Percentiles rank a stretch among this genome's conserved stretches.
Conservation (phyloP, 164 flowering plant genomes). For the Litsea cubeba region DNA sequence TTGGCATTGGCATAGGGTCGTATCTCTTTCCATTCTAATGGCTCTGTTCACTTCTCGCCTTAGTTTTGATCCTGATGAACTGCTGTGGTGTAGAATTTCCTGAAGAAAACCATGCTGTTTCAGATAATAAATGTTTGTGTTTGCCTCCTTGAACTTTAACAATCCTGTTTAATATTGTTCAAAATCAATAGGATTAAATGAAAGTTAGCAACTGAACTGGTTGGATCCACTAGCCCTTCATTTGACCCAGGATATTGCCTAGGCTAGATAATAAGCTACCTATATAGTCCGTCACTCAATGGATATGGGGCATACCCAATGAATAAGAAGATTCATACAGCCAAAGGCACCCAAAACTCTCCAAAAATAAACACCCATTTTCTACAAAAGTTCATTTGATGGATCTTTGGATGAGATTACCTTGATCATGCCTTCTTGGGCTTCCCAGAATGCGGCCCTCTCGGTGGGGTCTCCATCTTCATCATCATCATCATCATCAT, state of each 20-base stretch:
- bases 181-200: neutral
- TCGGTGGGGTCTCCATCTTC: neutral
- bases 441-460: conserved; percentile 3
- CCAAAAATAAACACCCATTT: neutral
- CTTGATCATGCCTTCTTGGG: conserved; percentile 2
- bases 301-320: neutral
- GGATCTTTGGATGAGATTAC: neutral
- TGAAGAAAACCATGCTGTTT: neutral
- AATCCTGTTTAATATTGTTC: neutral
- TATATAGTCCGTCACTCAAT: too few species aligned
- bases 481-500: neutral
- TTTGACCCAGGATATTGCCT: neutral
- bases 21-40: conserved; percentile 2
- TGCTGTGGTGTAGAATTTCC: conserved; percentile 11
- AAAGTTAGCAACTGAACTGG: neutral
- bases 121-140: neutral
- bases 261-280: neutral
- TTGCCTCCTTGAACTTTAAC: neutral
- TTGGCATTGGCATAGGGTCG: conserved; percentile 6
- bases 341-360: neutral
- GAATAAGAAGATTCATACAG: too few species aligned
- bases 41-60: conserved; percentile 7
- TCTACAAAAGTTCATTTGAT: neutral
- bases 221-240: neutral
- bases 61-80: conserved; percentile 7